Percentiles rank a stretch among this genome's conserved stretches.
Evolutionary conservation across 1,284 basidiomycete genomes (phyloP).

Genomic region (Heterobasidion occidentale): DNA sequence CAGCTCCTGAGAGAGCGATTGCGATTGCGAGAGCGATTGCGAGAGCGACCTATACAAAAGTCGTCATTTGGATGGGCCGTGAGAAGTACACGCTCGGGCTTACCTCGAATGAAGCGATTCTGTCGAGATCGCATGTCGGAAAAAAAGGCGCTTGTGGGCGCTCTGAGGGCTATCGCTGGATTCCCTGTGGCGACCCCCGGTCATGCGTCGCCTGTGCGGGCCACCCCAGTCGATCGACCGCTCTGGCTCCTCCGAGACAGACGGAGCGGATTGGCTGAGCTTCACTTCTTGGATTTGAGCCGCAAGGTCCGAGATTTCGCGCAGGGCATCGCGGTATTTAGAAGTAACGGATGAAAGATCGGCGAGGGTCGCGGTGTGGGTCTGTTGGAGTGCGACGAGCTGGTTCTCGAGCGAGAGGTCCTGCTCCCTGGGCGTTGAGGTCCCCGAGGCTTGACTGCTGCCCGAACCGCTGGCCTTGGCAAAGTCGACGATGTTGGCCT

Average conservation of each 20-base stretch:
- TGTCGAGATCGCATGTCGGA: slow-evolving; percentile 74
- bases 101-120: slow-evolving; percentile 81
- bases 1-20: slow-evolving; percentile 93
- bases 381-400: slow-evolving; percentile 61
- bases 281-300: slow-evolving; percentile 79
- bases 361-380: slow-evolving; percentile 69
- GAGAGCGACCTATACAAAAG: slow-evolving; percentile 58
- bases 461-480: slow-evolving; percentile 8
- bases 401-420: slow-evolving; percentile 44
- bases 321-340: slow-evolving; percentile 85
- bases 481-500: slow-evolving; percentile 27
- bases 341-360: slow-evolving; percentile 72
- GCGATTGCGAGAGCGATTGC: slow-evolving; percentile 82
- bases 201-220: slow-evolving; percentile 40
- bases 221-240: slow-evolving; percentile 36
- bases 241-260: slow-evolving; percentile 46
- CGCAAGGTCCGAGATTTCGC: slow-evolving; percentile 81
- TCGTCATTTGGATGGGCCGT: slow-evolving; percentile 9
- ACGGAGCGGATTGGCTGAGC: slow-evolving; percentile 33
- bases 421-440: slow-evolving; percentile 24
- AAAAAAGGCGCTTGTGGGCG: slow-evolving; percentile 60
- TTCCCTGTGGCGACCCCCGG: slow-evolving; percentile 40
- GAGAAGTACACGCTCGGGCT: slow-evolving; percentile 9
- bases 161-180: slow-evolving; percentile 41
- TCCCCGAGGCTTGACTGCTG: slow-evolving; percentile 18